Evolutionary conservation across 768 basidiomycete species (phyloP), one percentile per base, ranked within the genome.

Genomic region (Royoungia palumana): DNA sequence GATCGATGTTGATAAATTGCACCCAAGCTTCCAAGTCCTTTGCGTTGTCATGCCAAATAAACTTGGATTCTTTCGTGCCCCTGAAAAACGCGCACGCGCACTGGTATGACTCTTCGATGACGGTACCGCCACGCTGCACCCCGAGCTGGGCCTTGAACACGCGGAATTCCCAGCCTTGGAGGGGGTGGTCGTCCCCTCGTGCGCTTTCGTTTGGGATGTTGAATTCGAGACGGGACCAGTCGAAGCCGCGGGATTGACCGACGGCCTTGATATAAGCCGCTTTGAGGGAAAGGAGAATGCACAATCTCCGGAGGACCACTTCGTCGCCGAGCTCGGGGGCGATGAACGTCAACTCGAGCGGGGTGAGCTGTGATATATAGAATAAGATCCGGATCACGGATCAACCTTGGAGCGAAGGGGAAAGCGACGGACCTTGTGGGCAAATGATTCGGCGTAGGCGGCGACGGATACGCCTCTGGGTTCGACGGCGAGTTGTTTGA

Each of bases 91-190:
- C 88, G 39, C 78, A 79, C 5, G 82, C 85, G 62, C 88, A 90
- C 61, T 87, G 83, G 59, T 90, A 90, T 38, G 74, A 67, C 65
- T 90, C 86, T 53, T 82, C 76, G 35, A 87, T 69, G 17, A 65
- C 61, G 22, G 74, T 57, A 13, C 77, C 77, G 28, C 73, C 67
- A 8, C 83, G 75, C 12, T 80, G 79, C 3, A 89, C 83, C 14
- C 85, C 87, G 14, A 91, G 76, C 46, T 80, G 79, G 13, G 85
- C 80, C 48, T 77, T 78, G 77, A 87, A 93, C 35, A 92, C 72
- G 8, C 90, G 79, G 67, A 93, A 91, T 64, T 93, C 90, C 90
- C 90, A 93, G 0, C 90, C 90, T 17, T 75, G 73, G 0, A 92
- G 72, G 2, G 80, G 77, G 37, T 80, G 77, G 5, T 81, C 80